Conservation (phyloP, 345 rosid genomes). For the Eucalyptus pauciflora region DNA sequence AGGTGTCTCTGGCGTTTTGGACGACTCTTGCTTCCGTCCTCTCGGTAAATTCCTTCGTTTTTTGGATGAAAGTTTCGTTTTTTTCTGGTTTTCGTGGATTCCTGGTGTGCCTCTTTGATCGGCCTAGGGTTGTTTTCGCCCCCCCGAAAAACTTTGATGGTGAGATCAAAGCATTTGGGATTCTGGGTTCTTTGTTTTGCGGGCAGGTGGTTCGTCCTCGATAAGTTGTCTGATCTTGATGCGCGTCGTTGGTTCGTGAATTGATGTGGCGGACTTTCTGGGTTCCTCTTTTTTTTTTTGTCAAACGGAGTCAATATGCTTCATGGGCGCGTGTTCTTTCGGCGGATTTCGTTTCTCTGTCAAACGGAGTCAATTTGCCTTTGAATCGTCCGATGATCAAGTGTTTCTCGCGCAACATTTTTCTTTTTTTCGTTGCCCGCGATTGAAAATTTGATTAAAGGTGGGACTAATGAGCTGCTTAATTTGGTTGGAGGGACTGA, state of each 20-base stretch:
- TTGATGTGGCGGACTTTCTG: neutral
- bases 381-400: neutral
- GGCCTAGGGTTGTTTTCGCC: neutral
- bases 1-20: neutral
- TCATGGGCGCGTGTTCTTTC: neutral
- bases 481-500: neutral
- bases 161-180: neutral
- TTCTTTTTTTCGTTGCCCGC: neutral
- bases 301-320: neutral
- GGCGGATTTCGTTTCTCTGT: neutral
- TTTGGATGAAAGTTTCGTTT: neutral
- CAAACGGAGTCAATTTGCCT: neutral
- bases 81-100: neutral
- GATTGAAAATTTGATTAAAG: neutral
- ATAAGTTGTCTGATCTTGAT: neutral
- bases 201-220: neutral
- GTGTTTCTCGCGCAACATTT: neutral
- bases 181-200: neutral
- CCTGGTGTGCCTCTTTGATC: neutral
- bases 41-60: neutral
- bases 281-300: neutral
- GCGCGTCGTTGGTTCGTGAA: neutral
- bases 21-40: neutral
- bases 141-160: neutral
- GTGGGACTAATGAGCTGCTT: neutral